Base-by-base conservation (phyloP, 108 stramenopile species). In the Epithemia pelagica region DNA sequence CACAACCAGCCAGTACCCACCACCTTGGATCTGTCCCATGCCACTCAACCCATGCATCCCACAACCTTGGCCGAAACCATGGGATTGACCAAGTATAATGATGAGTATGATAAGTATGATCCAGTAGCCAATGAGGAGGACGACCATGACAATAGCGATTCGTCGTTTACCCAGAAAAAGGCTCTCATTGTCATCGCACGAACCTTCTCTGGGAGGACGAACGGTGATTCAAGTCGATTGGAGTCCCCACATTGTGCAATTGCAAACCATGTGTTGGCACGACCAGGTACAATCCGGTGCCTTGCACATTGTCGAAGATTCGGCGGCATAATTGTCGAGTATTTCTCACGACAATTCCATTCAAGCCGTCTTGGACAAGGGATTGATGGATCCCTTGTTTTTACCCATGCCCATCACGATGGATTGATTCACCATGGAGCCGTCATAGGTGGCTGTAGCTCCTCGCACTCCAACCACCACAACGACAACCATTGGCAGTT, bases 341-440 rank as follows among this genome's bases (percentile, higher is more conserved):
- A 21, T 82, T 91, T 65, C 37, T 5, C 72, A 75, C 31, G 64
- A 76, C n/a, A 71, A 60, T 1, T 78, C 82, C 71, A 76, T 92
- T 10, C 70, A 79, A 55, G 88, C 86, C 27, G 79, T 85, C 32
- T 28, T 92, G 19, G 91, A 92, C 75, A 92, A 92, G 74, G 91
- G 91, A 22, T 71, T 92, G 67, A 53, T 92, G 27, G 91, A 92
- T 75, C 81, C 78, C 15, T 61, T 92, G 2, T 89, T 80, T 74
- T 84, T 69, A 76, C 77, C 64, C 70, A 76, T 58, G 77, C 80
- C 27, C 10, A 5, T 15, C 15, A 15, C 10, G 37, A 46, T 15
- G 15, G 15, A 15, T n/a, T n/a, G n/a, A n/a, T n/a, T n/a, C n/a
- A n/a, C n/a, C n/a, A n/a, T n/a, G n/a, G n/a, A n/a, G n/a, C n/a